Evolutionary conservation across 148 eudicot genomes (phyloP).

Genomic region (Diospyros kaki): DNA sequence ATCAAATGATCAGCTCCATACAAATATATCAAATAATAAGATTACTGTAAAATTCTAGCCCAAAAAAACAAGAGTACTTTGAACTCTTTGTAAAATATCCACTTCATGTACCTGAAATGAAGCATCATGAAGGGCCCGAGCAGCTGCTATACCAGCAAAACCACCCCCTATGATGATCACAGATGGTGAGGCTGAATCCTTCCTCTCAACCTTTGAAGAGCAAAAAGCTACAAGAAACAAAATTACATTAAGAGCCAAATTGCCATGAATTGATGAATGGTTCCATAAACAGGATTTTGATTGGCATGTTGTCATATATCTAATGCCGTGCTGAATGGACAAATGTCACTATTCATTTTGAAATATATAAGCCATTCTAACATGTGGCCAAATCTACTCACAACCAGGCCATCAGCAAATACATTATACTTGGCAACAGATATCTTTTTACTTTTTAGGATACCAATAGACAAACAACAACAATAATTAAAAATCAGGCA

Average conservation of each 20-base stretch:
- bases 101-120: constrained; percentile 68
- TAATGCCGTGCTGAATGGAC: background rate
- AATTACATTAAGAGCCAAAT: background rate
- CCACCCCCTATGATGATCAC: constrained; percentile 92
- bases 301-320: background rate
- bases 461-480: no score
- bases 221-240: constrained; percentile 47
- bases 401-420: background rate
- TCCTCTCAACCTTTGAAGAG: constrained; percentile 44
- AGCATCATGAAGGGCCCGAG: constrained; percentile 88
- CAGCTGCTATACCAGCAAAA: constrained; percentile 90
- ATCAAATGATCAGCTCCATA: background rate
- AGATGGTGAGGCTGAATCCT: constrained; percentile 55
- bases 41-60: background rate
- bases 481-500: background rate
- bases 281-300: background rate
- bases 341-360: background rate
- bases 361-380: background rate
- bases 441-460: background rate
- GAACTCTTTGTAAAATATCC: background rate
- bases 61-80: no score
- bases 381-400: background rate
- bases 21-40: background rate
- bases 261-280: constrained; percentile 4
- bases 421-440: background rate